Percentiles rank a stretch among this genome's conserved stretches.
Conservation (phyloP, 2,329 filamentous ascomycete genomes). For the Colletotrichum siamense region DNA sequence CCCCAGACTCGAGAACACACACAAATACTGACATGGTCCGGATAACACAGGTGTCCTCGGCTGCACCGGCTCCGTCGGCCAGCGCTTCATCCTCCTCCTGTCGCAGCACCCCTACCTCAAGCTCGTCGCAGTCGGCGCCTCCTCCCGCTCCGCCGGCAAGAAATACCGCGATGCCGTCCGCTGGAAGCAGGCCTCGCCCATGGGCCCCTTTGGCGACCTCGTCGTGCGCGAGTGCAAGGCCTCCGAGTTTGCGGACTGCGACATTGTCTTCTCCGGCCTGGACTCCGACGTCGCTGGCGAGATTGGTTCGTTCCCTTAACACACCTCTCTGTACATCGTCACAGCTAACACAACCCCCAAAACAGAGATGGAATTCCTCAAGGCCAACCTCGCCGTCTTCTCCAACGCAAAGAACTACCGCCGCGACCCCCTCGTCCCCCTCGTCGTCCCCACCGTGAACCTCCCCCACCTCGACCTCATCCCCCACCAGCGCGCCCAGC, state of each 20-base stretch:
- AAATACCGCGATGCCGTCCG: conserved; percentile 91
- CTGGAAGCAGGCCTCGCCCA: conserved; percentile 91
- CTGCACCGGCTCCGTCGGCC: conserved; percentile 91
- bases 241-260: conserved; percentile 85
- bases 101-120: conserved; percentile 86
- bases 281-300: conserved; percentile 93
- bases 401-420: conserved; percentile 99
- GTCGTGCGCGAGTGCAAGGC: conserved; percentile 86
- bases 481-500: conserved; percentile 80
- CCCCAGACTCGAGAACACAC: neutral
- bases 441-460: conserved; percentile 96
- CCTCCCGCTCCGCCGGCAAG: conserved; percentile 87
- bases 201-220: conserved; percentile 80
- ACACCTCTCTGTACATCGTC: neutral
- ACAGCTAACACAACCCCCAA: neutral
- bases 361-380: conserved; percentile 89
- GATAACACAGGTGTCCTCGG: conserved; percentile 72
- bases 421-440: conserved; percentile 84
- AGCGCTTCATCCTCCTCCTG: conserved; percentile 93
- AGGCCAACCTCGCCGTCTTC: conserved; percentile 88
- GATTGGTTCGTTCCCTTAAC: conserved; percentile 66
- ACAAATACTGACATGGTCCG: neutral
- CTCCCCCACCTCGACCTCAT: conserved; percentile 86
- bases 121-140: conserved; percentile 89
- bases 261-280: conserved; percentile 90